These are phyloP conservation scores for Magnolia kwangsiensis DNA, from an alignment of 164 flowering plant genomes.

Conservation along the genomic window DNA sequence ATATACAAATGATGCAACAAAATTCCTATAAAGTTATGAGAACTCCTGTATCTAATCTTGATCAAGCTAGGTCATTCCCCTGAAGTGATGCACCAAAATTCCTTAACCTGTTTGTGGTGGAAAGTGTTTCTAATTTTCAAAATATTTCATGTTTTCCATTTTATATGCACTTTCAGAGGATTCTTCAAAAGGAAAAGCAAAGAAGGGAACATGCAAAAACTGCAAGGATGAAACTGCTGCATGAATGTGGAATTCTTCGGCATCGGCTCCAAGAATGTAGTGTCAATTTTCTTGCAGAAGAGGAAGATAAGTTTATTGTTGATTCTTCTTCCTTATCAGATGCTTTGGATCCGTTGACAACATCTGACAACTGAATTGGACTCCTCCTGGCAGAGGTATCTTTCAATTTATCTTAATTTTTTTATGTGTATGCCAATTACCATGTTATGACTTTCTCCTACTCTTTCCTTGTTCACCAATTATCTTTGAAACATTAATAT, in stretches of 20 bases:
- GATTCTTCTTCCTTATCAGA: constrained; percentile 61
- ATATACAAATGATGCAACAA: too few relatives aligned
- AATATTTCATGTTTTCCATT: neutral
- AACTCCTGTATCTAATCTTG: too few relatives aligned
- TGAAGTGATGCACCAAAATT: too few relatives aligned
- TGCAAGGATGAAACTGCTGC: constrained; percentile 49
- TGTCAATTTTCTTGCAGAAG: constrained; percentile 38
- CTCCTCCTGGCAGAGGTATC: constrained; percentile 72
- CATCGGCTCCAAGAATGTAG: constrained; percentile 65
- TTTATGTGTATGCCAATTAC: too few relatives aligned
- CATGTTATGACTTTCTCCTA: too few relatives aligned
- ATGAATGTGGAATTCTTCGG: constrained; percentile 57
- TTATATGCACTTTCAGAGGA: constrained; percentile 39
- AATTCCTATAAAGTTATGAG: too few relatives aligned
- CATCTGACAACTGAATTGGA: constrained; percentile 58
- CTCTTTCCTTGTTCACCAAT: too few relatives aligned
- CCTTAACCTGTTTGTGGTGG: too few relatives aligned
- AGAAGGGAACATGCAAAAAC: constrained; percentile 31
- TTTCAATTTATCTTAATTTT: constrained; percentile 1
- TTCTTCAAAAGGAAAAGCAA: constrained; percentile 55
- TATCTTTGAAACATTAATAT: too few relatives aligned
- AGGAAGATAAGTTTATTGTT: constrained; percentile 41
- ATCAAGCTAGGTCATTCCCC: too few relatives aligned
- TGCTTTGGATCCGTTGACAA: constrained; percentile 49
- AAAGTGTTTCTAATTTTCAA: too few relatives aligned